Evolutionary conservation across 257 asterid genomes (phyloP), one percentile per base, ranked within the genome.

Genomic region (Ilex asprella): DNA sequence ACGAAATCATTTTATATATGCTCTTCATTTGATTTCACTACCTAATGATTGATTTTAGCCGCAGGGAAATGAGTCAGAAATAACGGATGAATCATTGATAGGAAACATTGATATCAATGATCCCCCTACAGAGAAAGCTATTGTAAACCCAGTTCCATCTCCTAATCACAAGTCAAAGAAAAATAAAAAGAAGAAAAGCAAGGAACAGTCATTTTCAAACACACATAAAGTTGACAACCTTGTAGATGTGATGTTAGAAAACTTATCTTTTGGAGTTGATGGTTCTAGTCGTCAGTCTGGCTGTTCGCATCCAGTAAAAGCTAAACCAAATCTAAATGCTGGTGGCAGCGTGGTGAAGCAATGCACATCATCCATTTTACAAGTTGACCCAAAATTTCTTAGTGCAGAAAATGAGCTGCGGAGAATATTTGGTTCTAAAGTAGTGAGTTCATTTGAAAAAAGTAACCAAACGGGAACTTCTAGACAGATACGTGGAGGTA

Each of bases 341-440:
- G 74, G 60, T 66, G 68, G 58, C 55, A 69, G 55, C 58, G 55
- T 61, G 73, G 68, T 60, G 69, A 80, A 72, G 70, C 83, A 76
- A 44, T 54, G 41, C 60, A 74, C 73, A 32, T 72, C 80, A 44
- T 73, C 84, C 31, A 68, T 86, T 68, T 74, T 92, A 60, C 86
- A 74, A 71, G 82, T 92, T 58, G 93, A 92, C 68, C 98, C 95
- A 60, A 83, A 84, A 70, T 83, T 76, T 77, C 95, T 92, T 10
- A 81, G 74, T 78, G 95, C 95, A 10, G 97, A 92, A 67, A 92
- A 86, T 77, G 98, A 92, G 82, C 66, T 92, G 64, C 82, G 95
- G 56, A 84, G 95, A 76, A 92, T 92, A 67, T 92, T 92, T 72
- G 98, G 98, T 71, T 80, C 94, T 57, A 81, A 67, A 76, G 97